phyloP scores from a whole-genome alignment of 257 asterid species.

The Petunia axillaris region DNA sequence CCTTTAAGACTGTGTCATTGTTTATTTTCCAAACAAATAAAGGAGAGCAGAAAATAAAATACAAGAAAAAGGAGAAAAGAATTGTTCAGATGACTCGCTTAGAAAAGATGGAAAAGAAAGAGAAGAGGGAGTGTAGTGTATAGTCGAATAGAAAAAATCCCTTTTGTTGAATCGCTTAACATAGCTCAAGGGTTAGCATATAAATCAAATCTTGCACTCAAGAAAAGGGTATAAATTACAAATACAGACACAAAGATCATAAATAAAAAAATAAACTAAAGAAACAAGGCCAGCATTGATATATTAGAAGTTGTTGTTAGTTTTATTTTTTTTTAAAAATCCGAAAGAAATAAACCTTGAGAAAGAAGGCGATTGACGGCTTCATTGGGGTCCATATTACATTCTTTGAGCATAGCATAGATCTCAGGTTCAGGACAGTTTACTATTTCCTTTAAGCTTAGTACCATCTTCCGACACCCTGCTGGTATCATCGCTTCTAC shows the following conservation, averaged over 20 bases:
- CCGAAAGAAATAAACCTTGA: constrained; percentile 56
- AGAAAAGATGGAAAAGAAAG: no score
- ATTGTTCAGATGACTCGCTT: no score
- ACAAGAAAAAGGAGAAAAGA: no score
- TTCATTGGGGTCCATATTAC: constrained; percentile 97
- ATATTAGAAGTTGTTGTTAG: not conserved
- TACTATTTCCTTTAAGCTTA: constrained; percentile 88
- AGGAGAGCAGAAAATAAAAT: no score
- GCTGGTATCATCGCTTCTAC: constrained; percentile 52
- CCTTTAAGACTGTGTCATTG: no score
- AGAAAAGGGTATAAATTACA: not conserved
- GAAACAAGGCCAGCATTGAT: not conserved
- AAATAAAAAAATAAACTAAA: no score
- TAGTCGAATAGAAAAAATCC: no score
- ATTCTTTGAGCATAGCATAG: constrained; percentile 86
- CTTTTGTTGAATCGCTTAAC: not conserved
- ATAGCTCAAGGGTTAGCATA: not conserved
- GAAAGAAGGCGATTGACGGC: constrained; percentile 76
- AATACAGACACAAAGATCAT: not conserved
- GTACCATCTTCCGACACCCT: constrained; percentile 72
- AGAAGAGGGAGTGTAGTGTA: no score
- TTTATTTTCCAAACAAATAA: no score
- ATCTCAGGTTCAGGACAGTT: constrained; percentile 85
- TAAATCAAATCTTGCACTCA: not conserved
- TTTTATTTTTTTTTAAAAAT: no score